Percentiles rank a stretch among this genome's conserved stretches.
These are phyloP conservation scores for Neoascochyta sp. DNA, from an alignment of 2,329 filamentous ascomycete genomes.

Conservation along the genomic window DNA sequence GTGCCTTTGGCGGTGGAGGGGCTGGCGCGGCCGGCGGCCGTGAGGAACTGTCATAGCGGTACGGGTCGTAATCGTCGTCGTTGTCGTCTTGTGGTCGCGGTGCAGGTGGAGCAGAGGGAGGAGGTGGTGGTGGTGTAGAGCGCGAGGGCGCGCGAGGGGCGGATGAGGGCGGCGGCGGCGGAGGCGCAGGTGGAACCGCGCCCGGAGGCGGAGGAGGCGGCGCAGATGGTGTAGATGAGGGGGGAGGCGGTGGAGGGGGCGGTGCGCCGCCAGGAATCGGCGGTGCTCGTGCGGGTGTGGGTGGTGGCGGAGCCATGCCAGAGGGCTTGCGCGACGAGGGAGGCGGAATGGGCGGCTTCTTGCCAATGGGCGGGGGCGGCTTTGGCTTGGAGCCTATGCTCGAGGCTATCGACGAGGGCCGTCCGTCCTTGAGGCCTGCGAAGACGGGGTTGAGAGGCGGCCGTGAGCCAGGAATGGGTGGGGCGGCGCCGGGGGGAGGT, in stretches of 20 bases:
- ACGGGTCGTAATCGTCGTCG: constrained; percentile 32
- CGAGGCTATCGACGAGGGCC: constrained; percentile 60
- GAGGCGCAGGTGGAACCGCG: constrained; percentile 37
- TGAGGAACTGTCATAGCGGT: constrained; percentile 42
- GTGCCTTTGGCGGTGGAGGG: constrained; percentile 58
- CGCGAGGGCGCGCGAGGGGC: constrained; percentile 28
- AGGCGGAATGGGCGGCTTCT: constrained; percentile 63
- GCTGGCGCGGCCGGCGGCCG: constrained; percentile 27
- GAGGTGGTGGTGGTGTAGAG: constrained; percentile 20
- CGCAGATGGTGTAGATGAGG: constrained; percentile 42
- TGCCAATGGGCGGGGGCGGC: constrained; percentile 74
- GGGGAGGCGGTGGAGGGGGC: constrained; percentile 38
- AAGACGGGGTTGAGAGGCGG: constrained; percentile 59
- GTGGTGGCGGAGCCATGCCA: constrained; percentile 42
- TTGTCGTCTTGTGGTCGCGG: constrained; percentile 33
- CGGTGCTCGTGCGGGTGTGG: constrained; percentile 42
- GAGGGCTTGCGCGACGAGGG: constrained; percentile 57
- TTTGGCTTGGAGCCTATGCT: constrained; percentile 57
- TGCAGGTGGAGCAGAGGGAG: constrained; percentile 38
- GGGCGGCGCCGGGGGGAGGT: constrained; percentile 41
- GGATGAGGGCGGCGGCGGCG: constrained; percentile 31
- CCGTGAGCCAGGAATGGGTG: constrained; percentile 50
- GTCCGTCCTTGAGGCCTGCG: constrained; percentile 46
- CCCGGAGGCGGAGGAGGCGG: constrained; percentile 43
- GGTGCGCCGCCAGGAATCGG: constrained; percentile 35